These are phyloP conservation scores for Aegilops speltoides DNA, from an alignment of 176 grass and related monocot species.

Conservation along the genomic window DNA sequence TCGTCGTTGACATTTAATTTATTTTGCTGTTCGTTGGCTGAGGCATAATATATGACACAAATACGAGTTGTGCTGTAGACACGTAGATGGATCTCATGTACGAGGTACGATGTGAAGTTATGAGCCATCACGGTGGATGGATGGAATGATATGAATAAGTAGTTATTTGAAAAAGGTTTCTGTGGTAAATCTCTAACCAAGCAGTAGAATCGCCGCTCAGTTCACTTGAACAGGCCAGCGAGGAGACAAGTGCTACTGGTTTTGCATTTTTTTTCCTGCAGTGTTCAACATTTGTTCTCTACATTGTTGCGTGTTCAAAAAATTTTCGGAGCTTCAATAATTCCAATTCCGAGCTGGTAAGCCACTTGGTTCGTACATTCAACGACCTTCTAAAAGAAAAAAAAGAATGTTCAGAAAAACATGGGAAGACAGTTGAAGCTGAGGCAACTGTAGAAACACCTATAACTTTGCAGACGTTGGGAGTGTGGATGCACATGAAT, in stretches of 20 bases:
- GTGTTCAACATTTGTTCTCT: neutral
- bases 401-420: no score
- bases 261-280: no score
- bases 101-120: neutral
- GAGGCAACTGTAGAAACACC: neutral
- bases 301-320: neutral
- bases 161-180: no score
- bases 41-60: conserved; percentile 36
- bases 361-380: conserved; percentile 14
- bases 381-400: neutral
- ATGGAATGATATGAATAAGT: conserved; percentile 29
- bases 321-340: neutral
- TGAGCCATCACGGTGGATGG: neutral
- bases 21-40: conserved; percentile 1
- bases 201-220: no score
- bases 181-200: no score
- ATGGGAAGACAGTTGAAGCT: neutral
- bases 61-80: conserved; percentile 29
- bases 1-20: conserved; percentile 14
- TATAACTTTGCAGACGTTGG: neutral
- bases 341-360: conserved; percentile 1
- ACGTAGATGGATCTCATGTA: conserved; percentile 14
- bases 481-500: neutral
- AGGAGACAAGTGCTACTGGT: no score
- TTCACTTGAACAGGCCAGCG: no score